Evolutionary conservation across 2,329 filamentous ascomycete genomes (phyloP).

Genomic region (Ophiobolus disseminans): DNA sequence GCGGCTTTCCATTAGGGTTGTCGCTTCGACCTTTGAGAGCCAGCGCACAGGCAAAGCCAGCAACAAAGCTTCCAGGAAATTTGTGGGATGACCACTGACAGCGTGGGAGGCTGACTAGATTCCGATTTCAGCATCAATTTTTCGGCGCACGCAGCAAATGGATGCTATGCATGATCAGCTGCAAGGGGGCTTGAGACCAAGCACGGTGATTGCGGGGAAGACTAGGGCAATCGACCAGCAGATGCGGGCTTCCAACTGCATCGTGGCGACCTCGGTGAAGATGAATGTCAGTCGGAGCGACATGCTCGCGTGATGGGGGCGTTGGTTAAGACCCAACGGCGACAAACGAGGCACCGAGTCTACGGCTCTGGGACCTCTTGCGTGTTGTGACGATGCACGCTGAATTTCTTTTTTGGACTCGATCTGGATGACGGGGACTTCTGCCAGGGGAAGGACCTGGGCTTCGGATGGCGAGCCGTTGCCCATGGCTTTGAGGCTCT

Average conservation of each 20-base stretch:
- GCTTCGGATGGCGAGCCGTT: conserved; percentile 13
- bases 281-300: conserved; percentile 29
- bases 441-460: conserved; percentile 19
- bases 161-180: conserved; percentile 50
- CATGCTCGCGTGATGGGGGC: conserved; percentile 33
- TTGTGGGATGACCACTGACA: conserved; percentile 30
- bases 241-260: conserved; percentile 13
- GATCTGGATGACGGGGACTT: conserved; percentile 17
- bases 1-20: conserved; percentile 31
- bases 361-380: conserved; percentile 20
- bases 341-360: conserved; percentile 22
- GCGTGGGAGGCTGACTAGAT: conserved; percentile 39
- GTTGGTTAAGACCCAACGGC: conserved; percentile 12
- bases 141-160: conserved; percentile 42
- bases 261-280: conserved; percentile 32
- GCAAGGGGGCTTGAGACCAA: conserved; percentile 44
- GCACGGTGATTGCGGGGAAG: conserved; percentile 50
- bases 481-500: conserved; percentile 35
- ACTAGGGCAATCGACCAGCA: conserved; percentile 27
- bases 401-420: conserved; percentile 20
- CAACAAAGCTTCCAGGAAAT: conserved; percentile 27
- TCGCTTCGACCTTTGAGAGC: conserved; percentile 34
- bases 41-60: conserved; percentile 43
- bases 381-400: conserved; percentile 17
- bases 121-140: conserved; percentile 29